Base-by-base conservation (phyloP, 1,139 yeast species). In the Suzukiozyma palmioleophila region DNA sequence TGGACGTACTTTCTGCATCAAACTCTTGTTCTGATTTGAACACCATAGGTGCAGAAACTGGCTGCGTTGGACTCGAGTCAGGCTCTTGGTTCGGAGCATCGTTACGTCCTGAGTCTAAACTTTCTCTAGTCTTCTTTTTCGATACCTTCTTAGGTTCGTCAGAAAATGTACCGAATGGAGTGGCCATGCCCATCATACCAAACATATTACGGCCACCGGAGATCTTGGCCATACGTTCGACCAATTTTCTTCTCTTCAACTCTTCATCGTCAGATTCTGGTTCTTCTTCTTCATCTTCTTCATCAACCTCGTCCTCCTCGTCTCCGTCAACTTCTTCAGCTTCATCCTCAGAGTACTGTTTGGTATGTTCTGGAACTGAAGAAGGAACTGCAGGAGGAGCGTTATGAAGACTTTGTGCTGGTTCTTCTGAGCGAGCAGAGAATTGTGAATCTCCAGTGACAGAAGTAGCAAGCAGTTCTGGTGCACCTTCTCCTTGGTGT, bases 211-310 rank as follows among this genome's bases (percentile, higher is more conserved):
- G 83, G 11, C 96, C 96, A 13, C 90, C 90, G 0, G 97, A 86
- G 21, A 94, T 76, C 52, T 84, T 88, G 14, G 99, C 98, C 97
- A 92, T 92, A 49, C 97, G 78, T 50, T 87, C 96, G 26, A 95
- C 83, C 42, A 92, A 71, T 12, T 82, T 88, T 43, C 84, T 76
- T 53, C 95, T 77, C 45, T 84, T 79, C 13, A 83, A 71, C 49
- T 88, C 96, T 56, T 89, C 97, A 36, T 81, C 84, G 33, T 83
- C 90, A 33, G 75, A 65, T 1, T 59, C 66, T 6, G 54, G 63
- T n/a, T 49, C 59, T 2, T 46, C 59, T 2, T 46, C 62, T 2
- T 48, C 62, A 2, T 44, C 56, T n/a, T 51, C 62, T 15, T 49
- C 59, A 3, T 30, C 46, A 8, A 40, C 52, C 4, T 40, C 48